Conservation (phyloP, 2,329 filamentous ascomycete species). For the Lasiodiplodia sp. region DNA sequence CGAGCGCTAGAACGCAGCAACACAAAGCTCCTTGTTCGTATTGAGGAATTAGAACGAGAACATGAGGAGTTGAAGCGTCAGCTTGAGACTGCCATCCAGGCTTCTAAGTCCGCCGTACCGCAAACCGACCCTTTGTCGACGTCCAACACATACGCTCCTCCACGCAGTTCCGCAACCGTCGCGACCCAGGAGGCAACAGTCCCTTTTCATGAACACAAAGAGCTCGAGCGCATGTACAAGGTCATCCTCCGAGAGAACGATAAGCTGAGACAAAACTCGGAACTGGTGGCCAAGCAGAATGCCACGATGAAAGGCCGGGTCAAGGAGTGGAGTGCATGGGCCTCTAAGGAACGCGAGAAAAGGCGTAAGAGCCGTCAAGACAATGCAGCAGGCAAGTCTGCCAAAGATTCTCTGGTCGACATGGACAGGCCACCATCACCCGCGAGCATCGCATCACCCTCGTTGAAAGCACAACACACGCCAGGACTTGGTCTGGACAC, state of each 20-base stretch:
- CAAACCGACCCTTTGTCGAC: not conserved
- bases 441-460: not conserved
- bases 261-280: constrained; percentile 45
- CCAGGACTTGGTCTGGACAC: not conserved
- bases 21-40: constrained; percentile 5
- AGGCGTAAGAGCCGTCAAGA: not conserved
- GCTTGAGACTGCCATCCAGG: constrained; percentile 13
- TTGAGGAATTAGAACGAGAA: constrained; percentile 29
- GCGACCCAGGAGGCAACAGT: constrained; percentile 25
- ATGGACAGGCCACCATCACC: not conserved
- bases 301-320: constrained; percentile 49
- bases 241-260: constrained; percentile 23
- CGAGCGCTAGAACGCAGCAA: constrained; percentile 12
- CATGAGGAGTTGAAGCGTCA: constrained; percentile 33
- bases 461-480: not conserved
- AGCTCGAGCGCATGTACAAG: constrained; percentile 32
- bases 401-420: not conserved
- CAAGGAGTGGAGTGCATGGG: constrained; percentile 44
- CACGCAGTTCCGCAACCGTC: constrained; percentile 7
- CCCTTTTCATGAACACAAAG: constrained; percentile 38
- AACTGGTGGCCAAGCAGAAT: constrained; percentile 34
- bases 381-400: not conserved
- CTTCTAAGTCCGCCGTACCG: no score
- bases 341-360: not conserved
- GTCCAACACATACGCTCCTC: not conserved